phyloP scores from a whole-genome alignment of 306 rosid species.

The Ochetophila trinervis region DNA sequence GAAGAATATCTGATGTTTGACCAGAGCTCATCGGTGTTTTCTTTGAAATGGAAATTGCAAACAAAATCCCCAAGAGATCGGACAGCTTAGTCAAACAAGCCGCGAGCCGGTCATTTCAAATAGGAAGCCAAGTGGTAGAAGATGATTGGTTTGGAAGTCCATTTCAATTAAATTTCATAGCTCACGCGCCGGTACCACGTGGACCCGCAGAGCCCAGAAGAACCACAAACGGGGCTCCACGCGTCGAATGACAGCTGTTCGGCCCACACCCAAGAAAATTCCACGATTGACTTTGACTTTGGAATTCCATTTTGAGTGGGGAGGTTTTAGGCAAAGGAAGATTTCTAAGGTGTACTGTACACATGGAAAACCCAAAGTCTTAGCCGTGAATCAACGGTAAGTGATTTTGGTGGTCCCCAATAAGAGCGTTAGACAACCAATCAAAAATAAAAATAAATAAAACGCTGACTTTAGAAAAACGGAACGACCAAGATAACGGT shows the following conservation, averaged over 20 bases:
- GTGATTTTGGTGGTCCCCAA: no score
- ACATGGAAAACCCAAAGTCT: no score
- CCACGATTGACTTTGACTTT: conserved; percentile 8
- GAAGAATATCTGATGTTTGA: conserved; percentile 25
- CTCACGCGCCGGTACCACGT: background rate
- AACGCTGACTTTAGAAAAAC: conserved; percentile 5
- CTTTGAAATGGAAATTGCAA: conserved; percentile 4
- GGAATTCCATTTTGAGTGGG: background rate
- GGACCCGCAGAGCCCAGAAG: background rate
- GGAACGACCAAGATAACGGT: background rate
- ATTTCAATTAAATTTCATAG: background rate
- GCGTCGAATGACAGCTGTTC: conserved; percentile 7
- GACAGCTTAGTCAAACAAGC: background rate
- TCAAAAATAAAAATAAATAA: background rate
- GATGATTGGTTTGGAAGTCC: background rate
- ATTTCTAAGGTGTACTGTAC: background rate
- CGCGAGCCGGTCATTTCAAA: no score
- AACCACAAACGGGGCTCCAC: conserved; percentile 5
- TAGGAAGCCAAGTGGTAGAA: no score
- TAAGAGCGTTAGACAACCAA: no score
- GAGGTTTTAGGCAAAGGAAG: no score
- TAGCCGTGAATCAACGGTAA: no score
- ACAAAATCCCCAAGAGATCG: background rate
- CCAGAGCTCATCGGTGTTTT: background rate
- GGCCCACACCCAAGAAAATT: background rate